Evolutionary conservation across 2,329 filamentous ascomycete genomes (phyloP).

Genomic region (Aspergillus fumigatiaffinis): DNA sequence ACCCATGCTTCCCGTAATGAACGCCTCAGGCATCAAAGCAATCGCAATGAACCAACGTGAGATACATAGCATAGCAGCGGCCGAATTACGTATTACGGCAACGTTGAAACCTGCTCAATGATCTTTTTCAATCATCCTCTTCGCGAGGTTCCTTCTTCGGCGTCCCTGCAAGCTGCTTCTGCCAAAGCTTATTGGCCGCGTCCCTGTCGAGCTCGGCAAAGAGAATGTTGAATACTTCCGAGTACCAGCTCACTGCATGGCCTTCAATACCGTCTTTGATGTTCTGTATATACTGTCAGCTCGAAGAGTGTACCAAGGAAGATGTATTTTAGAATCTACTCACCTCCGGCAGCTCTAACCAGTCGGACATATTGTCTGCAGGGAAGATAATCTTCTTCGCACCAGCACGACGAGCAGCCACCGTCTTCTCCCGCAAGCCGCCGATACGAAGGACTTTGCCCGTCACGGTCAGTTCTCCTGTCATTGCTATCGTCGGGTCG

Average conservation of each 20-base stretch:
- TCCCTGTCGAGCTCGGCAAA: slow-evolving; percentile 77
- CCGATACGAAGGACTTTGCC: slow-evolving; percentile 95
- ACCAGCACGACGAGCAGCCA: slow-evolving; percentile 86
- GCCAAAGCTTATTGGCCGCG: slow-evolving; percentile 69
- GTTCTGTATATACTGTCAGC: slow-evolving; percentile 58
- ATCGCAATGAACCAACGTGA: slow-evolving; percentile 12
- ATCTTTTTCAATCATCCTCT: slow-evolving; percentile 22
- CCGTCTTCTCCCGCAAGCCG: slow-evolving; percentile 92
- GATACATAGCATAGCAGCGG: slow-evolving; percentile 8
- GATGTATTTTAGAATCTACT: slow-evolving; percentile 36
- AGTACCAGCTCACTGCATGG: slow-evolving; percentile 87
- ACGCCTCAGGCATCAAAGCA: slow-evolving; percentile 25
- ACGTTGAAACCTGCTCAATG: neutral
- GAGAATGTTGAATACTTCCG: slow-evolving; percentile 85
- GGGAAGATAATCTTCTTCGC: slow-evolving; percentile 95
- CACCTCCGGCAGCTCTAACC: slow-evolving; percentile 95
- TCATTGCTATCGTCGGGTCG: slow-evolving; percentile 91
- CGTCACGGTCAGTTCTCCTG: slow-evolving; percentile 91
- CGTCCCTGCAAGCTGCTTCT: slow-evolving; percentile 57
- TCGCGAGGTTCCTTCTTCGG: slow-evolving; percentile 46
- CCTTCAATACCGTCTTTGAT: slow-evolving; percentile 97
- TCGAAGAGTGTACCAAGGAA: slow-evolving; percentile 3
- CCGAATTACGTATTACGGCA: slow-evolving; percentile 17
- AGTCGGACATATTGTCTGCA: slow-evolving; percentile 91
- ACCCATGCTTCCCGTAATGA: slow-evolving; percentile 31